Percentiles rank a stretch among this genome's conserved stretches.
Conservation (phyloP, 768 basidiomycete genomes). For the Termitomyces bulborhizus region DNA sequence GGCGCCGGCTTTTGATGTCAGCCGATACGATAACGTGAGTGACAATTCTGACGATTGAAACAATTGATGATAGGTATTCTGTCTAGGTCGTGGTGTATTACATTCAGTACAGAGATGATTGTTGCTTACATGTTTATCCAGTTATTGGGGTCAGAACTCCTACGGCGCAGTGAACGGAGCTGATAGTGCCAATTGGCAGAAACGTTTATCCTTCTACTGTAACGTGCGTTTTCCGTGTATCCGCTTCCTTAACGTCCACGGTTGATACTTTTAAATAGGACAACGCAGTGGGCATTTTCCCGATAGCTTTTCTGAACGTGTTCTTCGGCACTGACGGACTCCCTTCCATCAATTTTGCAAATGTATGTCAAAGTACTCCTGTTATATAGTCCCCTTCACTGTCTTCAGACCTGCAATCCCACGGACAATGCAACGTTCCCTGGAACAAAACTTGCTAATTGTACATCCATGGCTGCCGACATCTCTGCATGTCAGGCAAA, state of each 20-base stretch:
- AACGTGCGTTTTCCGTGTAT: conserved; percentile 29
- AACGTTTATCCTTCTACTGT: conserved; percentile 59
- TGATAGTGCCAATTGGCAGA: conserved; percentile 52
- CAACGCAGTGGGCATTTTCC: conserved; percentile 61
- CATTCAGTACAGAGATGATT: background rate
- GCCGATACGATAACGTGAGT: conserved; percentile 57
- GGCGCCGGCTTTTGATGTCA: conserved; percentile 43
- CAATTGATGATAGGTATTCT: conserved; percentile 5
- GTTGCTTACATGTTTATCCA: conserved; percentile 16
- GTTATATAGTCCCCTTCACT: background rate
- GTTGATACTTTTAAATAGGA: conserved; percentile 32
- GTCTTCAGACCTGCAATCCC: conserved; percentile 53
- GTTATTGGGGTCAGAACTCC: conserved; percentile 75
- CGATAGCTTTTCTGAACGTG: conserved; percentile 60
- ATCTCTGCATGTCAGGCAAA: conserved; percentile 61
- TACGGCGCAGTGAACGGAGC: conserved; percentile 49
- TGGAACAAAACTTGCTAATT: conserved; percentile 58
- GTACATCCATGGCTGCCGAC: conserved; percentile 50
- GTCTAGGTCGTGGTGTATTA: conserved; percentile 48
- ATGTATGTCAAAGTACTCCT: conserved; percentile 30
- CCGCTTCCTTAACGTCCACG: background rate
- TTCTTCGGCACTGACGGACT: conserved; percentile 60
- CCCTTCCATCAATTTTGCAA: conserved; percentile 65
- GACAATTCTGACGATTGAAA: background rate
- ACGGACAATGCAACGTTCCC: conserved; percentile 50